A percentile compares a stretch with the other conserved stretches of the same genome.
These are phyloP conservation scores for Margaritispora aquatica DNA, from an alignment of 495 filamentous ascomycete genomes.

Conservation along the genomic window DNA sequence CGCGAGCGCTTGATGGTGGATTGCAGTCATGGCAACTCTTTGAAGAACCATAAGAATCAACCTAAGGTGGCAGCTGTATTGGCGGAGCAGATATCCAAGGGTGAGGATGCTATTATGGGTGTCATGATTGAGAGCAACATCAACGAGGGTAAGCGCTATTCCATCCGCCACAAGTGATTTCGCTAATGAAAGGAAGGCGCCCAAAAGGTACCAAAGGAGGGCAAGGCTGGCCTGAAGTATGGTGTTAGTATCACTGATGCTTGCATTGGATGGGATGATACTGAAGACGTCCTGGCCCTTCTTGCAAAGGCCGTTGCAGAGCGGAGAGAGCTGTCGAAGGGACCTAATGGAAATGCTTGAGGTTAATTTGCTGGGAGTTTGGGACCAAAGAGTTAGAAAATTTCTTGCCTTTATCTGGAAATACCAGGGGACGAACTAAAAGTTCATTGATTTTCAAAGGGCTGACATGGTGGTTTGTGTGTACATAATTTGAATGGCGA, in stretches of 20 bases:
- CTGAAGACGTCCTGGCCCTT: constrained; percentile 68
- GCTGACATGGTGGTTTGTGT: background rate
- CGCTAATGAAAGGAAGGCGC: constrained; percentile 46
- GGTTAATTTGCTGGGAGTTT: constrained; percentile 1
- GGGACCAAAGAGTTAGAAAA: background rate
- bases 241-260: constrained; percentile 98
- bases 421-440: background rate
- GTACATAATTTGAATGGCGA: background rate
- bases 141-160: constrained; percentile 62
- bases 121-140: constrained; percentile 99
- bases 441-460: background rate
- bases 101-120: constrained; percentile 88
- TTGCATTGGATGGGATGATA: constrained; percentile 93
- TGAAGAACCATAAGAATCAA: constrained; percentile 96
- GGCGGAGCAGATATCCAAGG: constrained; percentile 76
- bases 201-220: constrained; percentile 90
- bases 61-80: constrained; percentile 84
- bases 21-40: constrained; percentile 94
- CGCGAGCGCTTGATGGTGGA: constrained; percentile 88
- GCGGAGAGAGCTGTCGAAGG: constrained; percentile 43
- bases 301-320: constrained; percentile 78
- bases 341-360: constrained; percentile 17
- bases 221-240: constrained; percentile 83
- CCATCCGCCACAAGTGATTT: constrained; percentile 4
- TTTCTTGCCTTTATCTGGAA: background rate